phyloP scores from a whole-genome alignment of 2,329 filamentous ascomycete species.

The Fusarium lateritium region DNA sequence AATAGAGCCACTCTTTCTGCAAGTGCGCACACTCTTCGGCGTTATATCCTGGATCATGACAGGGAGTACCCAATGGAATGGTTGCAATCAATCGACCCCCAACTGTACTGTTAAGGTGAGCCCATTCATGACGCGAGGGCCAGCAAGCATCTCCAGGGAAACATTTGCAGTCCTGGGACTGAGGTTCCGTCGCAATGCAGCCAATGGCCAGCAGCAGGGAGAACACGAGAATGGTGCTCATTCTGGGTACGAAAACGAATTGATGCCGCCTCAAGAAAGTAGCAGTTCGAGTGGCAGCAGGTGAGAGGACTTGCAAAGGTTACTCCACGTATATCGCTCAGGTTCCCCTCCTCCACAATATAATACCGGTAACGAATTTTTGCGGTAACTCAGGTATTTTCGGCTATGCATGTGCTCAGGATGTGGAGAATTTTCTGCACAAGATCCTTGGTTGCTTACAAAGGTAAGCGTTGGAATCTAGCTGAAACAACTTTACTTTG shows the following conservation, averaged over 20 bases:
- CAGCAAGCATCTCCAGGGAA: conserved; percentile 66
- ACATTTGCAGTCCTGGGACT: conserved; percentile 19
- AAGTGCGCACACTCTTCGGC: conserved; percentile 59
- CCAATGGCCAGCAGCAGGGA: conserved; percentile 13
- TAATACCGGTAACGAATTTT: no score
- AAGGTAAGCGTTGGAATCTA: no score
- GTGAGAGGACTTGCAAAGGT: no score
- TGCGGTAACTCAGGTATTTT: no score
- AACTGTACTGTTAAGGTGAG: conserved; percentile 64
- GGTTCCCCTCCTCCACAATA: no score
- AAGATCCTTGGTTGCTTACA: no score
- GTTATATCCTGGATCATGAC: conserved; percentile 65
- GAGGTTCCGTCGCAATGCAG: neutral
- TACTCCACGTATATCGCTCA: no score
- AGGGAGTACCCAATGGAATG: conserved; percentile 64
- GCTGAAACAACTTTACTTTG: no score
- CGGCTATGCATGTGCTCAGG: no score
- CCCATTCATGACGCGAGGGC: conserved; percentile 63
- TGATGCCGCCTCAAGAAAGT: no score
- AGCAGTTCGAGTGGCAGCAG: no score
- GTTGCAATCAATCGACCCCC: conserved; percentile 65
- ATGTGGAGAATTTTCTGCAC: no score
- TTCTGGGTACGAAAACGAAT: neutral
- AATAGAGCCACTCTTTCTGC: conserved; percentile 59
- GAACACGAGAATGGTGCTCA: neutral